These are phyloP conservation scores for Epichloe gansuensis DNA, from an alignment of 2,329 filamentous ascomycete species.

Conservation along the genomic window DNA sequence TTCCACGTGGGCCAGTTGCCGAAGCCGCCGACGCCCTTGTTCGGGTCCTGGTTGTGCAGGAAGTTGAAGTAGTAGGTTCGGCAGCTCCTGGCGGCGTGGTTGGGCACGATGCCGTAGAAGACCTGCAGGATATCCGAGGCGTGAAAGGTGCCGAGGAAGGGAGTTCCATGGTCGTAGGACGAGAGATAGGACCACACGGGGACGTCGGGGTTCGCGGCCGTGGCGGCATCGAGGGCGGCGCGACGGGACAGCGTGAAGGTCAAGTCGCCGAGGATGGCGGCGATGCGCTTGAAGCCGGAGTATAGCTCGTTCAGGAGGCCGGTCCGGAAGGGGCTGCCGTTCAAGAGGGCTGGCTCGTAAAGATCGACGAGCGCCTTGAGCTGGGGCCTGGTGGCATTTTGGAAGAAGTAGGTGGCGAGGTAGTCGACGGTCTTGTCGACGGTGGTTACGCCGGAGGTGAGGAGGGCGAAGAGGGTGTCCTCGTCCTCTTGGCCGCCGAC, in stretches of 20 bases:
- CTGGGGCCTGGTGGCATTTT: conserved; percentile 34
- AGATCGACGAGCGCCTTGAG: conserved; percentile 45
- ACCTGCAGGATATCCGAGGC: conserved; percentile 55
- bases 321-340: conserved; percentile 63
- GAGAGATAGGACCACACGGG: conserved; percentile 64
- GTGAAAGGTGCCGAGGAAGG: conserved; percentile 66
- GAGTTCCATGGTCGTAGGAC: conserved; percentile 57
- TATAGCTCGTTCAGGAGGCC: conserved; percentile 56
- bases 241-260: conserved; percentile 63
- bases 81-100: conserved; percentile 47
- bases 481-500: conserved; percentile 3
- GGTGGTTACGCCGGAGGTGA: conserved; percentile 36
- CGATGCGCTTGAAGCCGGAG: conserved; percentile 64
- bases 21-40: conserved; percentile 32
- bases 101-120: conserved; percentile 50
- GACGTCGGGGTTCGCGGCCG: conserved; percentile 38
- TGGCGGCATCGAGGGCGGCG: conserved; percentile 40
- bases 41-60: conserved; percentile 57
- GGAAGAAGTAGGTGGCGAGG: conserved; percentile 47
- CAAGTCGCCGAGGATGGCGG: conserved; percentile 63
- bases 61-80: conserved; percentile 64
- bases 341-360: conserved; percentile 42
- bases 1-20: conserved; percentile 31
- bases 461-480: background rate
- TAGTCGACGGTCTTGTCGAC: conserved; percentile 48